A percentile compares a stretch with the other conserved stretches of the same genome.
phyloP scores from a whole-genome alignment of 208 protist genomes.

The Sergeia podlipaevii region DNA sequence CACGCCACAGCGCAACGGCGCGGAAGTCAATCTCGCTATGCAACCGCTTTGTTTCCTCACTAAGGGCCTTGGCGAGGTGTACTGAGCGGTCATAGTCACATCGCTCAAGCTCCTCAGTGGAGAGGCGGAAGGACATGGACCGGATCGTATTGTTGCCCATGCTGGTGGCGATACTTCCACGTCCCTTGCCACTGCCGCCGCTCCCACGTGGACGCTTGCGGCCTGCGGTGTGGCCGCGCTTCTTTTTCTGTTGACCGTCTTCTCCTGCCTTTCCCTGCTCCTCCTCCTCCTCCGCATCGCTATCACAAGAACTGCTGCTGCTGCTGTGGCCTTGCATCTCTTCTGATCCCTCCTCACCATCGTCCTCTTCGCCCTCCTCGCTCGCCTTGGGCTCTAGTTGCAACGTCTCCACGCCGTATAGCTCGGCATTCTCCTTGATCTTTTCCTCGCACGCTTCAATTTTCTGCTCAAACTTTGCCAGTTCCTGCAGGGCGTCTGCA shows the following conservation, averaged over 20 bases:
- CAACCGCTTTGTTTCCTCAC: conserved; percentile 80
- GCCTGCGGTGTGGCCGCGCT: not conserved
- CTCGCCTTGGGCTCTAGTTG: conserved; percentile 19
- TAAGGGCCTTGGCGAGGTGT: conserved; percentile 85
- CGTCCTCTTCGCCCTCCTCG: conserved; percentile 2
- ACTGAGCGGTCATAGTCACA: conserved; percentile 86
- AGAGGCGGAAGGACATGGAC: conserved; percentile 57
- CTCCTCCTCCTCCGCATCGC: conserved; percentile 19
- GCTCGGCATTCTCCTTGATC: conserved; percentile 76
- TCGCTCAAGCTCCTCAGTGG: conserved; percentile 59
- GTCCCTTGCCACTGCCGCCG: not conserved
- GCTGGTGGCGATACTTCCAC: not conserved
- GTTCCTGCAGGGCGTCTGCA: conserved; percentile 72
- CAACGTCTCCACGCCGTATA: conserved; percentile 86
- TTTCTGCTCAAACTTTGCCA: conserved; percentile 86
- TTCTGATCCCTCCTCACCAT: not conserved
- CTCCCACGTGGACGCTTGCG: not conserved
- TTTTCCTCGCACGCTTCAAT: conserved; percentile 85
- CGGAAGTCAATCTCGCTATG: conserved; percentile 93
- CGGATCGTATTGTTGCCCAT: conserved; percentile 12
- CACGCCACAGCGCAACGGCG: conserved; percentile 93
- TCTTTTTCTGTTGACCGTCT: not conserved
- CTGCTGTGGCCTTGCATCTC: conserved; percentile 5
- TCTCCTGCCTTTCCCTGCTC: conserved; percentile 9
- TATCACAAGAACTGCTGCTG: conserved; percentile 4